Base-by-base conservation (phyloP, 2,329 filamentous ascomycete species). In the Xylariomycetidae sp. region DNA sequence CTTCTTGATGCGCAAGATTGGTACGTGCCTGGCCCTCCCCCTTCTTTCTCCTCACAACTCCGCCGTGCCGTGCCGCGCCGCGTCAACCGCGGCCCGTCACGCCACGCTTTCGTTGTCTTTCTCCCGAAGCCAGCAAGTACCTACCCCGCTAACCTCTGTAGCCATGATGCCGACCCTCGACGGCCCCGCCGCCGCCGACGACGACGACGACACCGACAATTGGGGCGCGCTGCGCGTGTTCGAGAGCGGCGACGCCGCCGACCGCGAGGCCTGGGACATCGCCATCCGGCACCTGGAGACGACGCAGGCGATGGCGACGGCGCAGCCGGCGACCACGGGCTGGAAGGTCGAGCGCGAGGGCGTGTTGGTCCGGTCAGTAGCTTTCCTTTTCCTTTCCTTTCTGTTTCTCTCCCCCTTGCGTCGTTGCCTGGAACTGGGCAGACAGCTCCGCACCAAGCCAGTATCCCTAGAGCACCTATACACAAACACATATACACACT, bases 171-270 rank as follows among this genome's bases (percentile, higher is more conserved):
- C 10, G 26, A 27, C 17, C 27, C 31, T 4, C 31, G n/a, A 26
- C n/a, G n/a, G n/a, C n/a, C n/a, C n/a, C n/a, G n/a, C n/a, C n/a
- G n/a, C n/a, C n/a, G n/a, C n/a, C n/a, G n/a, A n/a, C n/a, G n/a
- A n/a, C n/a, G n/a, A n/a, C n/a, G n/a, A n/a, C n/a, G n/a, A n/a
- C n/a, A 29, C 8, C 20, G 29, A 29, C 9, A 63, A 65, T 38
- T 74, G 67, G 62, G 44, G 47, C n/a, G 44, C 51, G n/a, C 52
- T 75, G 9, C 56, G 52, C 14, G 56, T 61, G 5, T 72, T 75
- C 32, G 68, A 74, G 49, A 68, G 61, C 26, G 70, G 69, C 17
- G 70, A 74, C 38, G 52, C 59, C 0, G 59, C 59, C 0, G 63
- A 70, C 38, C 50, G 47, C 23, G 65, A 67, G 34, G 60, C 60